Base-by-base conservation (phyloP, 2,329 filamentous ascomycete species). In the Teratosphaeriaceae sp. region DNA sequence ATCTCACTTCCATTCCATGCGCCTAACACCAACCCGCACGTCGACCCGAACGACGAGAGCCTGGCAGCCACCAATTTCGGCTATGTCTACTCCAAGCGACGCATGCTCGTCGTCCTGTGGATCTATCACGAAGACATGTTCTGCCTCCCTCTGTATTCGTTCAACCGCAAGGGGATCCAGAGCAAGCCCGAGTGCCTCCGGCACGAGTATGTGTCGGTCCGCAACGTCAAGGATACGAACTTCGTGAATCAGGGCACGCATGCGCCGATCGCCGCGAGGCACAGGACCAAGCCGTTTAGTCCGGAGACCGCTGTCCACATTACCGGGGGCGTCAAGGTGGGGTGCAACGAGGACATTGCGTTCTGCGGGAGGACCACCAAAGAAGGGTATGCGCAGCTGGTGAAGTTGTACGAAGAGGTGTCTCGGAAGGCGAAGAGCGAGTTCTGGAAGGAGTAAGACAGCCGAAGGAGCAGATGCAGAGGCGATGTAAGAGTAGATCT, bases 51-150 rank as follows among this genome's bases (percentile, higher is more conserved):
- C 18, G 43, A 45, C 27, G 19, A 16, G n/a, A 11, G 19, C 26
- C 26, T 15, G 21, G 26, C 31, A 4, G 30, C 30, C 8, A 49
- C 48, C 2, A 23, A 29, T 16, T 39, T 43, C 11, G 50, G 50
- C 11, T 43, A 40, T 1, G 46, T 43, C 1, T 50, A 49, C 44
- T 46, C 42, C 11, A 52, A 52, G 36, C 47, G 47, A 3, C 43
- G 51, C 5, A 52, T 54, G 47, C 21, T 52, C 9, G 37, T 52
- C 21, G 38, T 54, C 2, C 23, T 52, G n/a, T 48, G 42, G 33
- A 36, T 45, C 8, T 34, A 51, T 36, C 12, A 36, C 15, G 22
- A 37, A 18, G 47, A 46, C 16, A 26, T 51, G 30, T 47, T 43
- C 40, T 53, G 47, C 37, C 35, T 51, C 30, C 45, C 48, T 1